Percentiles rank a stretch among this genome's conserved stretches.
Conservation (phyloP, 495 filamentous ascomycete genomes). For the Extremus antarcticus region DNA sequence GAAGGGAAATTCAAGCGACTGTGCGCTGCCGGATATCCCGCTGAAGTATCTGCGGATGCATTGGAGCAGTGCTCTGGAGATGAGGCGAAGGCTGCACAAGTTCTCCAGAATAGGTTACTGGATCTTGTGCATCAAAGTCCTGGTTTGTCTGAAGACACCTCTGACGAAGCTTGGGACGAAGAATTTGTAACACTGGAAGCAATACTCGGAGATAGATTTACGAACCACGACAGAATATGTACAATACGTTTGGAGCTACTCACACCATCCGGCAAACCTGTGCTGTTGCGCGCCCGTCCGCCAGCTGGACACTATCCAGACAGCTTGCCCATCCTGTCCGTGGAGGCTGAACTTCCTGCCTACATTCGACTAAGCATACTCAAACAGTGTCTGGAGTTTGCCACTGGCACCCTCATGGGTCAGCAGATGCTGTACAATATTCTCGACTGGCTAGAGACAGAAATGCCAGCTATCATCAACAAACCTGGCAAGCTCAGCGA, state of each 20-base stretch:
- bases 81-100: conserved; percentile 69
- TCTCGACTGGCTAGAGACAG: conserved; percentile 77
- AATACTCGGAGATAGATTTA: conserved; percentile 62
- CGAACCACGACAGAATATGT: conserved; percentile 40
- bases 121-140: conserved; percentile 12
- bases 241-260: conserved; percentile 47
- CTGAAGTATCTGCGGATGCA: conserved; percentile 66
- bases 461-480: conserved; percentile 64
- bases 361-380: conserved; percentile 88
- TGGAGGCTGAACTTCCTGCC: conserved; percentile 64
- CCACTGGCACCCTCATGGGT: conserved; percentile 56
- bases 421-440: conserved; percentile 84
- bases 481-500: conserved; percentile 73
- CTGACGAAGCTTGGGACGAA: conserved; percentile 61
- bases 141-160: conserved; percentile 13
- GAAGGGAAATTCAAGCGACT: conserved; percentile 77
- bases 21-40: conserved; percentile 67
- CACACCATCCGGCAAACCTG: conserved; percentile 18
- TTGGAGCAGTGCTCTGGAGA: conserved; percentile 57
- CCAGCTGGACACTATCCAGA: conserved; percentile 56
- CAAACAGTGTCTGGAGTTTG: conserved; percentile 60
- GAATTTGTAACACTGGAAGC: conserved; percentile 70
- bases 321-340: conserved; percentile 60
- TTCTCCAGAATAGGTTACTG: conserved; percentile 59
- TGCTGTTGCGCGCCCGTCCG: conserved; percentile 41